Evolutionary conservation across 2,329 filamentous ascomycete genomes (phyloP), one percentile per base, ranked within the genome.

Genomic region (Taxawa tesnikishii): DNA sequence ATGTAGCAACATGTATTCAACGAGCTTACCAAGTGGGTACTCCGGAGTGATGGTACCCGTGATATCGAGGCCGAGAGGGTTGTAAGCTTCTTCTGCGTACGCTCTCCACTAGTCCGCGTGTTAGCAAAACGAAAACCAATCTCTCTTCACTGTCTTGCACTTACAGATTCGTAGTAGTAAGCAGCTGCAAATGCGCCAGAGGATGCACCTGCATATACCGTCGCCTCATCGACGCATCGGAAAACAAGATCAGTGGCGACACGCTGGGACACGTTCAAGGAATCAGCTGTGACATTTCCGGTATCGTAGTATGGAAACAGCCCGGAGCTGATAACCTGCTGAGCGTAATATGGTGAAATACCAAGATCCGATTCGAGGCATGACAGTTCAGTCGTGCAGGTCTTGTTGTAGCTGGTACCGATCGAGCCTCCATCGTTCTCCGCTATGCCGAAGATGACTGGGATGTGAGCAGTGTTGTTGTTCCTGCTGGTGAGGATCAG

Each of bases 121-220:
- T n/a, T n/a, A n/a, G n/a, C n/a, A n/a, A n/a, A n/a, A n/a, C n/a
- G n/a, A n/a, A n/a, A n/a, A n/a, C n/a, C n/a, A n/a, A n/a, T n/a
- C n/a, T n/a, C n/a, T n/a, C n/a, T n/a, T n/a, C n/a, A n/a, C n/a
- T n/a, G n/a, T n/a, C n/a, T n/a, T n/a, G n/a, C n/a, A n/a, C n/a
- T n/a, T n/a, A n/a, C n/a, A n/a, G 75, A 68, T 46, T 75, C 67
- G 50, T 76, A 77, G 46, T 65, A 74, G 47, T 68, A 75, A 0
- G 70, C 55, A 4, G 56, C 50, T 15, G 57, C 47, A 43, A 74
- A 67, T 0, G 63, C 60, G 3, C 54, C 50, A 11, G 58, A 62
- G 11, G 45, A 50, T 0, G 64, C 52, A 3, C 63, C 69, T 0
- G 67, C 58, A 43, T 65, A 67, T 5, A 65, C 65, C 3, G 71